Base-by-base conservation (phyloP, 2,329 filamentous ascomycete species). In the Rhytidhysteron rufulum region DNA sequence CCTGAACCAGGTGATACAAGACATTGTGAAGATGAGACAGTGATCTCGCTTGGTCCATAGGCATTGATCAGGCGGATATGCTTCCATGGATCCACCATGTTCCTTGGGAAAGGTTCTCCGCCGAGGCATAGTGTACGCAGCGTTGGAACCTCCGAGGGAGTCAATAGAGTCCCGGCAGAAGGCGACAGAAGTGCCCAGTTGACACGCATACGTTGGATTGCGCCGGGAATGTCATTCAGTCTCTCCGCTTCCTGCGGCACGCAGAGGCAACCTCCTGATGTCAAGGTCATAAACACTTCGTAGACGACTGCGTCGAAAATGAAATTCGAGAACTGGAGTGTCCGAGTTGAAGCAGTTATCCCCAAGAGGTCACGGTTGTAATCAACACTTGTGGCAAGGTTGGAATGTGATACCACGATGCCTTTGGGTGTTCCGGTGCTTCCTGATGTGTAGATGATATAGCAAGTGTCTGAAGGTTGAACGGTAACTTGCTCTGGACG, bases 351-450 rank as follows among this genome's bases (percentile, higher is more conserved):
- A n/a, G n/a, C n/a, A n/a, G n/a, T n/a, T n/a, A n/a, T n/a, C n/a
- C n/a, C n/a, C n/a, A n/a, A n/a, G n/a, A n/a, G 7, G n/a, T n/a
- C n/a, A n/a, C n/a, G n/a, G n/a, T n/a, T 72, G 64, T 9, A 80
- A 67, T 22, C 33, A 24, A 38, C 35, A 27, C 42, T 20, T 22
- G 77, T 75, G 4, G 73, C 74, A 0, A 84, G 60, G 1, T 77
- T 72, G 0, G 66, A 65, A 48, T 85, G 81, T 7, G 75, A 77
- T 41, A 82, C 77, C 22, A 80, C 76, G n/a, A 80, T 74, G 2
- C 77, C 79, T 39, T 77, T 77, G 0, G 76, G 74, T 33, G 68
- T 69, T 38, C 71, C 71, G 1, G 75, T 73, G 1, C 74, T 75
- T 1, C 74, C 74, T 2, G 73, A 73, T 0, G 72, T 74, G 43